These are phyloP conservation scores for Lachnellula cervina DNA, from an alignment of 2,329 filamentous ascomycete species.

Conservation along the genomic window DNA sequence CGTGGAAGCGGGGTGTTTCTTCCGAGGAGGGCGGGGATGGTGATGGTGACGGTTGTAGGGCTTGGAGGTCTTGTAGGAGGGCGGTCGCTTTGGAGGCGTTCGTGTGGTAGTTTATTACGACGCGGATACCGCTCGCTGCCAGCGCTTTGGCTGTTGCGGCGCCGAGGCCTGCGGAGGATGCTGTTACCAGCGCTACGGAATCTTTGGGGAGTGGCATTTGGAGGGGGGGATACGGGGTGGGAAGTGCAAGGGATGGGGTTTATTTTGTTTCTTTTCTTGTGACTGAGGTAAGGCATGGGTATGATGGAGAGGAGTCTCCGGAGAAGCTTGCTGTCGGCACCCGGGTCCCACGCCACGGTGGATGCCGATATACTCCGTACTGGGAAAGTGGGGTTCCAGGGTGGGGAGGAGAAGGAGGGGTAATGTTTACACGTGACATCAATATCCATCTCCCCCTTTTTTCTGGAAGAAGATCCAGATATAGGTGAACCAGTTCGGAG, in stretches of 20 bases:
- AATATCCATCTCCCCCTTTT: too few species aligned
- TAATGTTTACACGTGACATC: neutral
- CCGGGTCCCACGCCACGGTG: too few species aligned
- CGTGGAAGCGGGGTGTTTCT: constrained; percentile 34
- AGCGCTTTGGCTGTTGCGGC: constrained; percentile 64
- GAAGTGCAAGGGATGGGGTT: too few species aligned
- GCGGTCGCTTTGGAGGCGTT: constrained; percentile 54
- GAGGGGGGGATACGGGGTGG: neutral
- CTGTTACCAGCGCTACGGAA: constrained; percentile 42
- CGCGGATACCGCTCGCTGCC: constrained; percentile 60
- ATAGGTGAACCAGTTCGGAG: too few species aligned
- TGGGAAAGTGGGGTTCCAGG: neutral
- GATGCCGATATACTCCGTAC: too few species aligned
- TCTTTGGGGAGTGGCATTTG: neutral
- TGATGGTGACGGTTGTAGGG: constrained; percentile 40
- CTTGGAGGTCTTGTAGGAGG: constrained; percentile 51
- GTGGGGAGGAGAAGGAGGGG: neutral
- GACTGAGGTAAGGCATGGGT: too few species aligned
- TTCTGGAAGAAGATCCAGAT: too few species aligned
- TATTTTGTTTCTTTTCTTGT: too few species aligned
- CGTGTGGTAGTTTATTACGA: constrained; percentile 70
- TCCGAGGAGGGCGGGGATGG: neutral
- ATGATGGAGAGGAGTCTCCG: too few species aligned
- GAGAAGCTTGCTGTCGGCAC: too few species aligned
- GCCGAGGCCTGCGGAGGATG: constrained; percentile 62